Evolutionary conservation across 2,329 filamentous ascomycete species (phyloP).

Genomic region (Pseudogymnoascus sp.): DNA sequence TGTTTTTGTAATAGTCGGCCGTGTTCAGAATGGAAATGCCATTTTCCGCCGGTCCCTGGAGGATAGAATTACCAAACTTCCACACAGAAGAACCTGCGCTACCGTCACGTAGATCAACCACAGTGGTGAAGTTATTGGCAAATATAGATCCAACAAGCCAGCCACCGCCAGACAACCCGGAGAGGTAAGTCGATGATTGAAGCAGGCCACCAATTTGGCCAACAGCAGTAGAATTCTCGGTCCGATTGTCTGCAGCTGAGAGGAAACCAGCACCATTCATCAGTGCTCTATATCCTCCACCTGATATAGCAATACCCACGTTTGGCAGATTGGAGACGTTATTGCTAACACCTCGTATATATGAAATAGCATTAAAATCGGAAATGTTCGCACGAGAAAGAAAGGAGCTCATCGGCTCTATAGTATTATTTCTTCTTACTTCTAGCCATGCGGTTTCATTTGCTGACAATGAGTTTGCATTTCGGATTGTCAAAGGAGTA

Average conservation of each 20-base stretch:
- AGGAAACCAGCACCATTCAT: slow-evolving; percentile 14
- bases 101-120: background rate
- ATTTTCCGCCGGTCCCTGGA: slow-evolving; percentile 36
- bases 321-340: slow-evolving; percentile 4
- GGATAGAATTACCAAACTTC: slow-evolving; percentile 14
- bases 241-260: slow-evolving; percentile 13
- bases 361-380: background rate
- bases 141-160: slow-evolving; percentile 17
- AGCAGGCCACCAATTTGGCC: slow-evolving; percentile 15
- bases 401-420: slow-evolving; percentile 66
- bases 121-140: slow-evolving; percentile 14
- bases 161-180: slow-evolving; percentile 15
- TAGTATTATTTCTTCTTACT: slow-evolving; percentile 62
- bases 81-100: slow-evolving; percentile 12
- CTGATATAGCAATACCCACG: slow-evolving; percentile 14
- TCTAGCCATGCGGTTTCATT: slow-evolving; percentile 70
- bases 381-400: slow-evolving; percentile 62
- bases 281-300: slow-evolving; percentile 15
- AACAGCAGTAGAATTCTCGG: slow-evolving; percentile 10
- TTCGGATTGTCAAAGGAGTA: slow-evolving; percentile 60
- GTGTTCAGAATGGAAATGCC: slow-evolving; percentile 48
- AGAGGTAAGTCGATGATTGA: slow-evolving; percentile 16
- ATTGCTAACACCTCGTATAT: background rate
- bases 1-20: slow-evolving; percentile 54
- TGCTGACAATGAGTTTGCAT: slow-evolving; percentile 54